Percentiles rank a stretch among this genome's conserved stretches.
phyloP scores from a whole-genome alignment of 1,284 basidiomycete species.

The Leccinum griseonigrum region DNA sequence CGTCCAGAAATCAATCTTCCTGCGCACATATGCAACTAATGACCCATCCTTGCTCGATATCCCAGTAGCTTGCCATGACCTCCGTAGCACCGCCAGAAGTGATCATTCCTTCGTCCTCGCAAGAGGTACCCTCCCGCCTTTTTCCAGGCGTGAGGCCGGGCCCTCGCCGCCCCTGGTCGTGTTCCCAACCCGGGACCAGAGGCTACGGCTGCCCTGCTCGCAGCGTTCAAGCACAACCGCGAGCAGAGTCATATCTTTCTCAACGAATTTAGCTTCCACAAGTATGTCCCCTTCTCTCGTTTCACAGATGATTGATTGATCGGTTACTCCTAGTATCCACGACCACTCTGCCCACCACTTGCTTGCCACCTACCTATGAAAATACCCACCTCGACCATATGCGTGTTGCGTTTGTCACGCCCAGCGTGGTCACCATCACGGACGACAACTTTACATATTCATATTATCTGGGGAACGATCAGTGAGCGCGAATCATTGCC shows the following conservation, averaged over 20 bases:
- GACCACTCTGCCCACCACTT: conserved; percentile 42
- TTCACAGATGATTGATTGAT: neutral
- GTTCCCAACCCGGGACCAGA: conserved; percentile 49
- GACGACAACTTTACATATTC: conserved; percentile 34
- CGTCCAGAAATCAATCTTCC: no score
- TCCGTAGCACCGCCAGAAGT: conserved; percentile 2
- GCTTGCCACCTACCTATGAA: conserved; percentile 40
- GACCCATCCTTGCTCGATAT: no score
- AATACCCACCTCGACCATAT: conserved; percentile 34
- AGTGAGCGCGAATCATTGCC: conserved; percentile 27
- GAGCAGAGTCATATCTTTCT: conserved; percentile 59
- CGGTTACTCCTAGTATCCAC: conserved; percentile 16
- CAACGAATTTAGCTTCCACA: conserved; percentile 59
- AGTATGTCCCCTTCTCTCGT: conserved; percentile 30
- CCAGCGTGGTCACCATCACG: conserved; percentile 34
- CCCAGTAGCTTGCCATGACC: neutral
- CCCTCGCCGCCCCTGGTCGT: conserved; percentile 34
- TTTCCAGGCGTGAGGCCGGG: conserved; percentile 38
- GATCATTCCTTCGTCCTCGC: conserved; percentile 19
- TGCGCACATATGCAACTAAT: no score
- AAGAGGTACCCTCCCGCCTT: conserved; percentile 25
- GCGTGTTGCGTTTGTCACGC: conserved; percentile 35
- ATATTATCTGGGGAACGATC: conserved; percentile 41
- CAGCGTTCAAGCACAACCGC: conserved; percentile 55
- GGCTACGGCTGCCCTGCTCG: conserved; percentile 44